Evolutionary conservation across 2,329 filamentous ascomycete genomes (phyloP), one percentile per base, ranked within the genome.

Genomic region (Fusarium proliferatum): DNA sequence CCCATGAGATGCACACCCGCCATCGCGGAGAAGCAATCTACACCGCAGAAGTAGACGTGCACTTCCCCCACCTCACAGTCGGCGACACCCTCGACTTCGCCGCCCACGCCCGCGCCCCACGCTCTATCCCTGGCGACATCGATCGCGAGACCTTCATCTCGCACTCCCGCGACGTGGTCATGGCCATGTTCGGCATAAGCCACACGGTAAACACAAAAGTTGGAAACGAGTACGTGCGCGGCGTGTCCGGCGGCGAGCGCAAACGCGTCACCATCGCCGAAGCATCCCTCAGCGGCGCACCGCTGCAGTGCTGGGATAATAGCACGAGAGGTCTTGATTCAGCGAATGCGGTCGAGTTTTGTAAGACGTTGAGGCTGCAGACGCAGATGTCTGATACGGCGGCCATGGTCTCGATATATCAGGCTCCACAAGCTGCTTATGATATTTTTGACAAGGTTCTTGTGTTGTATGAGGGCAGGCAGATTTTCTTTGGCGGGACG

Each of bases 21-120:
- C 76, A 77, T 82, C 90, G 92, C 26, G 93, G 94, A 62, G 93
- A 96, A 82, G 92, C 92, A 64, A 95, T 96, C 79, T 96, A 95
- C 83, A 94, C 92, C 0, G 92, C 93, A 63, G 93, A 95, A 81
- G 91, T 93, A 38, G 94, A 96, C 79, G 91, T 92, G 6, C 92
- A 94, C 81, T 94, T 94, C 77, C 92, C 92, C 9, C 88, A 90
- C 81, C 83, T 95, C 75, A 91, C 88, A 7, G 93, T 95, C 19
- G 92, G 92, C 58, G 91, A 95, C 75, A 95, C 93, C 0, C 85
- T 95, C 21, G 90, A 88, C 59, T 95, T 95, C 70, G 93, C 93
- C 26, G 92, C 93, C 13, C 85, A 88, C 39, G 91, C 92, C 8
- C 86, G 91, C 60, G 88, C 90, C 30, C 91, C 91, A 0, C 87